These are phyloP conservation scores for Cicer arietinum DNA, from an alignment of 306 rosid species.

Conservation along the genomic window DNA sequence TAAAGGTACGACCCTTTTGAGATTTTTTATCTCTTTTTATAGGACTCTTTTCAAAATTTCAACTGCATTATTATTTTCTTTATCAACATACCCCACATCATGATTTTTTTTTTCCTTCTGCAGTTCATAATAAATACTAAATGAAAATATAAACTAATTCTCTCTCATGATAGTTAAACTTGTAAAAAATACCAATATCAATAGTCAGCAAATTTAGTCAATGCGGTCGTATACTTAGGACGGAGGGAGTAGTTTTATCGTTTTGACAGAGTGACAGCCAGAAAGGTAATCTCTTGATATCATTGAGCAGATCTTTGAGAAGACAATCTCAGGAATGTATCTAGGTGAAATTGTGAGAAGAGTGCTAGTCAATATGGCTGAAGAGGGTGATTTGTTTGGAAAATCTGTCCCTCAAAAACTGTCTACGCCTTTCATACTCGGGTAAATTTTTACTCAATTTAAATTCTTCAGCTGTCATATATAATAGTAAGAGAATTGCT, in stretches of 20 bases:
- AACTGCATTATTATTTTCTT: too few species aligned
- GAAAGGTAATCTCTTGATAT: constrained; percentile 16
- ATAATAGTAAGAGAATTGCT: background rate
- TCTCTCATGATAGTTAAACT: too few species aligned
- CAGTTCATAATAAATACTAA: too few species aligned
- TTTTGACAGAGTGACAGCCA: constrained; percentile 7
- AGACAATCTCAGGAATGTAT: constrained; percentile 94
- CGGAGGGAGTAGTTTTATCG: background rate
- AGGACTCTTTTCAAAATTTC: too few species aligned
- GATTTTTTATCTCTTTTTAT: too few species aligned
- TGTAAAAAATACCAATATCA: too few species aligned
- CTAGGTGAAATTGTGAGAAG: constrained; percentile 91
- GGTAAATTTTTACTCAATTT: constrained; percentile 49
- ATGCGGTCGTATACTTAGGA: too few species aligned
- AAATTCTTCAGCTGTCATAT: background rate
- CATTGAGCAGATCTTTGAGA: constrained; percentile 75
- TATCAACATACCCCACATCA: too few species aligned
- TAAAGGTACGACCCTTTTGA: too few species aligned
- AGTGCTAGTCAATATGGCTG: constrained; percentile 70
- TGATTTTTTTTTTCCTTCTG: too few species aligned
- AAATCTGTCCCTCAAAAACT: constrained; percentile 63
- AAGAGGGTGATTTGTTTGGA: constrained; percentile 69
- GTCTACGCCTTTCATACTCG: constrained; percentile 65
- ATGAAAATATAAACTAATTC: too few species aligned
- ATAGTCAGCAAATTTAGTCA: too few species aligned